Base-by-base conservation (phyloP, 2,329 filamentous ascomycete species). In the Zasmidium angulare region DNA sequence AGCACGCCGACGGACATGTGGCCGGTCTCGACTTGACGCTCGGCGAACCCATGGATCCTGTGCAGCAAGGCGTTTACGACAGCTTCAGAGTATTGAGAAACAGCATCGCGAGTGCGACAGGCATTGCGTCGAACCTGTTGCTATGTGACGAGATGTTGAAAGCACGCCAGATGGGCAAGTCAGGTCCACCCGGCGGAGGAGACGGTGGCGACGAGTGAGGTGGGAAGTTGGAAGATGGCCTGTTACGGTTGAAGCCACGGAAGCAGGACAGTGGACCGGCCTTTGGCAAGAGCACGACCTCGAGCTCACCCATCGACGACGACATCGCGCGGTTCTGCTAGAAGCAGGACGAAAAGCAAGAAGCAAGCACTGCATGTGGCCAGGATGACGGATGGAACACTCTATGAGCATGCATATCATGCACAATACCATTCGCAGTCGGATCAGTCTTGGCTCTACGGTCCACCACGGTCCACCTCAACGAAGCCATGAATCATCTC, bases 81-180 rank as follows among this genome's bases (percentile, higher is more conserved):
- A 97, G 93, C 14, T 99, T 96, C 86, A 86, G 95, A 59, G 95
- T 99, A 36, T 78, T 99, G 69, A 86, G 95, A 68, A 98, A 98
- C 81, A 92, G 89, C 75, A 87, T 99, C 63, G 92, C 95, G 2
- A 97, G 93, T 31, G 95, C 92, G 76, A 89, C 93, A 23, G 91
- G 95, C 64, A 99, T 99, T 72, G 93, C 95, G 4, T 93, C 91
- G 10, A 99, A 99, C 79, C 81, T 99, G 65, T 81, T 99, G 66
- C 84, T 99, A 52, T 99, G 95, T 72, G 95, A 99, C 72, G 95
- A 99, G 82, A 84, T 99, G 81, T 82, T 99, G 70, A 99, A 99
- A 84, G 95, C 95, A 62, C 85, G 95, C 75, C 93, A 99, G 81
- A 99, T 99, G 95, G 89, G 72, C 58, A 73, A 71, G 62, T 61